A percentile compares a stretch with the other conserved stretches of the same genome.
phyloP scores from a whole-genome alignment of 2,329 filamentous ascomycete species.

The Aureobasidium pullulans region DNA sequence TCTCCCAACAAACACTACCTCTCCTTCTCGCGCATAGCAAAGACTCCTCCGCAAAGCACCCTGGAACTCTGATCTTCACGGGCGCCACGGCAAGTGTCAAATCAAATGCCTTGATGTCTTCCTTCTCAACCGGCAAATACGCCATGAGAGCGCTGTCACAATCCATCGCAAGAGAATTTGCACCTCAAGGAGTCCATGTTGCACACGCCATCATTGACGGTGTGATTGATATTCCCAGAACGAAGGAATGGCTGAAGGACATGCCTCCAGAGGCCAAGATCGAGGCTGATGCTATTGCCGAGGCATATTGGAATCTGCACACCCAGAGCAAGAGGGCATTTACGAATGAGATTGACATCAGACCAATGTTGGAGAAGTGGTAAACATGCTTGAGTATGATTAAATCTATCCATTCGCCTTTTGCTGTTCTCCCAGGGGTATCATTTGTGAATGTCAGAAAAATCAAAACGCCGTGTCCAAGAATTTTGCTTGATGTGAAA shows the following conservation, averaged over 20 bases:
- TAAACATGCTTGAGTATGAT: constrained; percentile 31
- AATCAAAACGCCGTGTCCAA: background rate
- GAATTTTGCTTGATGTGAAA: background rate
- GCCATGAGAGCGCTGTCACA: constrained; percentile 67
- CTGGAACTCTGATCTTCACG: constrained; percentile 76
- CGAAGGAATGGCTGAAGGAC: constrained; percentile 52
- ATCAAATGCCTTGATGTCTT: constrained; percentile 59
- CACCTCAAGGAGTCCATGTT: constrained; percentile 75
- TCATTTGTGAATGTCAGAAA: background rate
- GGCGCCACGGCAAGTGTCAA: constrained; percentile 76
- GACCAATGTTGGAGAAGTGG: constrained; percentile 80
- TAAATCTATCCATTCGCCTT: background rate
- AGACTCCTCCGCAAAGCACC: constrained; percentile 44
- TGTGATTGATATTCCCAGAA: constrained; percentile 71
- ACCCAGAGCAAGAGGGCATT: constrained; percentile 72
- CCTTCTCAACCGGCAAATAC: constrained; percentile 75
- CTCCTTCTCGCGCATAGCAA: constrained; percentile 57
- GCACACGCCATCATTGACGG: constrained; percentile 78
- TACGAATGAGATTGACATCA: constrained; percentile 72
- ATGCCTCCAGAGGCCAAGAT: constrained; percentile 60
- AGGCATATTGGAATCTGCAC: constrained; percentile 78
- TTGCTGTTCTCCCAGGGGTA: background rate
- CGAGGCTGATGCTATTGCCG: constrained; percentile 70
- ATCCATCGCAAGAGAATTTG: constrained; percentile 74
- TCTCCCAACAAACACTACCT: constrained; percentile 65